phyloP scores from a whole-genome alignment of 164 flowering plant genomes.

The Vitis rupestris region DNA sequence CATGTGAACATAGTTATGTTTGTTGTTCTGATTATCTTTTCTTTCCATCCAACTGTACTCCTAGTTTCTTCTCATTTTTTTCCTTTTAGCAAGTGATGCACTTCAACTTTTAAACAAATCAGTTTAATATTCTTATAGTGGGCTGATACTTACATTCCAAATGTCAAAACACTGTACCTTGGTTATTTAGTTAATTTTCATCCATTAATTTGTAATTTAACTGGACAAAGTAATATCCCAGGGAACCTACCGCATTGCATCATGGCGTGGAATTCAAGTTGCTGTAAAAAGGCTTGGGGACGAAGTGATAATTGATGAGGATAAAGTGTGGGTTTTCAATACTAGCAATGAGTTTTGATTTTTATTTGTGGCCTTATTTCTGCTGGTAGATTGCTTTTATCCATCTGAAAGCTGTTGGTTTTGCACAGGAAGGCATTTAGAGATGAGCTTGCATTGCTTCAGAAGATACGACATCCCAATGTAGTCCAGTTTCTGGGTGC shows the following conservation, averaged over 20 bases:
- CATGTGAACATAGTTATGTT: no score
- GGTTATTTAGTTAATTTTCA: not conserved
- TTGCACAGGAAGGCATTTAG: slow-evolving; percentile 70
- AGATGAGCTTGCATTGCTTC: slow-evolving; percentile 93
- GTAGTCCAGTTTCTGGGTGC: slow-evolving; percentile 98
- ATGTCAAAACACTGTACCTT: not conserved
- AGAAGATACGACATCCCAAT: slow-evolving; percentile 92
- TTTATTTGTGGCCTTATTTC: not conserved
- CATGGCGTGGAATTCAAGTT: slow-evolving; percentile 94
- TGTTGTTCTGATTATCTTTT: no score
- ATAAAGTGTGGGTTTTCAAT: slow-evolving; percentile 78
- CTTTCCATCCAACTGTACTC: no score
- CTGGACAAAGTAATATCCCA: slow-evolving; percentile 21
- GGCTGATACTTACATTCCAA: not conserved
- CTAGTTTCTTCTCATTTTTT: no score
- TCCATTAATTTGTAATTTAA: not conserved
- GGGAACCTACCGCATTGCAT: slow-evolving; percentile 84
- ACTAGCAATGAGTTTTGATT: not conserved
- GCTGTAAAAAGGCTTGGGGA: slow-evolving; percentile 86
- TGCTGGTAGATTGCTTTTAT: not conserved
- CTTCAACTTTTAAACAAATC: no score
- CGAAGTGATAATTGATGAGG: slow-evolving; percentile 65
- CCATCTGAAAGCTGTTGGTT: not conserved
- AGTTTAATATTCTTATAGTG: no score
- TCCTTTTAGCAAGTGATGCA: no score